Evolutionary conservation across 1,139 yeast genomes (phyloP), one percentile per base, ranked within the genome.

Genomic region (Pichia sp.): DNA sequence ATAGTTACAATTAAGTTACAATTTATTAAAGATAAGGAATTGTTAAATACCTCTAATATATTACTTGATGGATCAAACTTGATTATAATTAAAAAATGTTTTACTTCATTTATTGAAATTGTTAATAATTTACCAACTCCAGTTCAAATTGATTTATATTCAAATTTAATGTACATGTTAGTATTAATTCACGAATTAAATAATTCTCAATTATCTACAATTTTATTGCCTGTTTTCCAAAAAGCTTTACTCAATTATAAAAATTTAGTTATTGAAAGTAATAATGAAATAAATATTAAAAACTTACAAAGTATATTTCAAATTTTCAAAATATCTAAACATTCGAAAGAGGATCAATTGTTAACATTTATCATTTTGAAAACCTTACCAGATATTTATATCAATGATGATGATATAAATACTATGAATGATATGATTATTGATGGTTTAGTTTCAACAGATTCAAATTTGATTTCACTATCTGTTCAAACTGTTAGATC

Each of bases 121-220:
- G 73, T 81, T 29, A 69, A 71, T 11, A 67, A 66, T 31, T 80
- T 89, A 54, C 90, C 94, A 1, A 76, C 70, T 22, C 71, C 83
- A 27, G 85, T 86, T 41, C 77, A 78, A 54, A 64, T 70, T 20
- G 97, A 89, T 58, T 66, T 89, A 36, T 78, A 78, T 58, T 74
- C 92, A 0, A 82, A 95, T 55, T 57, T 85, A 40, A 64, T 89
- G 29, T 82, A 73, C 55, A 72, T 82, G 8, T 74, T 83, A 51
- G 79, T 84, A 6, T 71, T 75, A 55, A 68, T 84, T 28, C 76
- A 76, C 54, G 80, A 78, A 53, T 69, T 69, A 3, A 49, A 54
- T 10, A 55, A 64, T 37, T 53, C 60, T 28, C 60, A 58, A n/a
- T 55, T 82, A 36, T 69, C 80, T 30, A 73, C 82, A 0, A 63